phyloP scores from a whole-genome alignment of 2,329 filamentous ascomycete species.

The Claviceps sp. region DNA sequence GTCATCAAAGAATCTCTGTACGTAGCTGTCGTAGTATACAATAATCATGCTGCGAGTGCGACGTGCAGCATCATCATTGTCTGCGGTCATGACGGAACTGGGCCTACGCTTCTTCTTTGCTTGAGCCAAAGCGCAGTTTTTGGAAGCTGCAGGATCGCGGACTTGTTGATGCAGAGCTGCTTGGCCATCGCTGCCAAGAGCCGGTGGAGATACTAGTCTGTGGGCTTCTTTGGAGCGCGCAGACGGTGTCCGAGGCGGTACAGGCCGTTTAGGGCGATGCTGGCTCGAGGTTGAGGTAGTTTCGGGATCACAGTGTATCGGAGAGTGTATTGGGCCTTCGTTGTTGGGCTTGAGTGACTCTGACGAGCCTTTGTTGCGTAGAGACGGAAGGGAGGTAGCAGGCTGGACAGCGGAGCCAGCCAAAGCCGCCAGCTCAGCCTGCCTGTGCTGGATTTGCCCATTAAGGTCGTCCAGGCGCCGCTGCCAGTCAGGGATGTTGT shows the following conservation, averaged over 20 bases:
- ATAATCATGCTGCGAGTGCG: conserved; percentile 65
- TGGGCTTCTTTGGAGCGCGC: conserved; percentile 9
- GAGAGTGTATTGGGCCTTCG: conserved; percentile 20
- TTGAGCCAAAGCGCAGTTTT: conserved; percentile 32
- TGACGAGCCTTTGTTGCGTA: conserved; percentile 38
- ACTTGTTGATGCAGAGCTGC: conserved; percentile 22
- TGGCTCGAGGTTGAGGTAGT: not conserved
- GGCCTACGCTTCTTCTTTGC: conserved; percentile 37
- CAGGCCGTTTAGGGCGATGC: conserved; percentile 2
- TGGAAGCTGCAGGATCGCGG: conserved; percentile 31
- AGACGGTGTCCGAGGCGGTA: conserved; percentile 9
- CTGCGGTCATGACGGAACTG: conserved; percentile 37
- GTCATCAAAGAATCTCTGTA: conserved; percentile 71
- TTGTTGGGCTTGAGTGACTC: conserved; percentile 39
- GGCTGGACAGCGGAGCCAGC: conserved; percentile 15
- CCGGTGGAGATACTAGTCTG: conserved; percentile 16
- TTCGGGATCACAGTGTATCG: conserved; percentile 11
- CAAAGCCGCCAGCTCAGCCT: conserved; percentile 43
- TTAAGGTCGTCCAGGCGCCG: conserved; percentile 45
- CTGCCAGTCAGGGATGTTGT: conserved; percentile 47
- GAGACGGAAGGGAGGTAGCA: conserved; percentile 23
- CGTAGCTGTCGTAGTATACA: conserved; percentile 83
- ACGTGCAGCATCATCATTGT: conserved; percentile 40
- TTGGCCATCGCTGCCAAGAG: conserved; percentile 7
- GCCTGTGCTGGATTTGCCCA: conserved; percentile 46